Conservation (phyloP, 257 asterid species). For the Knoxia roxburghii region DNA sequence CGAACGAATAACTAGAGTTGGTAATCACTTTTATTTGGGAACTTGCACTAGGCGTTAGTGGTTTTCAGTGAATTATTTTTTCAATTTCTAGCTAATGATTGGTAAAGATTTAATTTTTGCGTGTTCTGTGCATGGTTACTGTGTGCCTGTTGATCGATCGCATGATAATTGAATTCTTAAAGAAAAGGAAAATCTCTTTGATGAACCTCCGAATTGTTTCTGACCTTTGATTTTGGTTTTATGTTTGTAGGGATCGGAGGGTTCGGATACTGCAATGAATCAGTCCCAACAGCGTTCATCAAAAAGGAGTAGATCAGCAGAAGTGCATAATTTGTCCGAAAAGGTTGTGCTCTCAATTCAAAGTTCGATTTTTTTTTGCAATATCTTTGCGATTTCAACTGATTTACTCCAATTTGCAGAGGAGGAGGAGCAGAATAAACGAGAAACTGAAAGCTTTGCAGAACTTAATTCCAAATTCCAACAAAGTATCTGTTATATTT, state of each 20-base stretch:
- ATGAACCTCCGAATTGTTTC: background rate
- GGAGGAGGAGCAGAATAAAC: conserved; percentile 93
- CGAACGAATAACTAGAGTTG: background rate
- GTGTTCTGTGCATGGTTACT: background rate
- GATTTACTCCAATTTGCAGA: conserved; percentile 39
- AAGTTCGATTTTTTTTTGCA: conserved; percentile 2
- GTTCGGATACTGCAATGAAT: conserved; percentile 37
- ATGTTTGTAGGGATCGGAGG: conserved; percentile 50
- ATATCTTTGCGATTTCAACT: conserved; percentile 13
- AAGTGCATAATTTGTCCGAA: conserved; percentile 87
- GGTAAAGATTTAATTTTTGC: background rate
- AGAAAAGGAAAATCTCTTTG: background rate
- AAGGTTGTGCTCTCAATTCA: conserved; percentile 46
- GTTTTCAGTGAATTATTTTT: background rate
- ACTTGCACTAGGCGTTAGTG: background rate
- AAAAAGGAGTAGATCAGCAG: conserved; percentile 93
- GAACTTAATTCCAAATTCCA: conserved; percentile 87
- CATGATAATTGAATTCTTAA: background rate
- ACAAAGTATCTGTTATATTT: conserved; percentile 36
- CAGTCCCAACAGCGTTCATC: conserved; percentile 54
- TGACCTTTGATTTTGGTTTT: conserved; percentile 8
- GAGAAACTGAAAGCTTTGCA: conserved; percentile 95
- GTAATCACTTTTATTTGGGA: background rate
- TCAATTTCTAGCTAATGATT: background rate
- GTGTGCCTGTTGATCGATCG: background rate